Base-by-base conservation (phyloP, 1,284 basidiomycete genomes). In the Mycena citricolor region DNA sequence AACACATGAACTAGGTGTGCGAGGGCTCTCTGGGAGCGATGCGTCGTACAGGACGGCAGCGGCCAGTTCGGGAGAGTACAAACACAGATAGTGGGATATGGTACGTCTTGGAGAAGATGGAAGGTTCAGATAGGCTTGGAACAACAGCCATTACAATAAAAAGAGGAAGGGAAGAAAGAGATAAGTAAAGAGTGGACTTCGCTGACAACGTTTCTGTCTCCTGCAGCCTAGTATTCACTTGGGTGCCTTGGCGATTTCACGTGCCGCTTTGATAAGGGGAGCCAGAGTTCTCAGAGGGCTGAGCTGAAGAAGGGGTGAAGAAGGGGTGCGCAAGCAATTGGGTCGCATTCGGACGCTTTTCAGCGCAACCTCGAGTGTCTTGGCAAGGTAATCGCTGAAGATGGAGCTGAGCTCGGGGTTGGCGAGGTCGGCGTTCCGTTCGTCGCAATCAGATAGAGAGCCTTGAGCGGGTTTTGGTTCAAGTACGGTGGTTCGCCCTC, bases 401-500 rank as follows among this genome's bases (percentile, higher is more conserved):
- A 88, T 77, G 0, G 78, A 62, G 5, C 85, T 88, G 17, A 98
- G 73, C 67, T 97, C 94, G 10, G 94, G 94, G 64, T 97, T 95
- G 54, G 93, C 90, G 55, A 99, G 47, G 90, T 90, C 8, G 95
- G 95, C 35, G 94, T 98, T n/a, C 95, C 94, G 61, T 97, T 98
- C 16, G 94, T 98, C 5, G 94, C 94, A 59, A 99, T 99, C 39
- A 98, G 79, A 65, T 98, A 99, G 29, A 99, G 71, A 5, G 93
- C 94, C 62, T 95, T 89, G 34, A 98, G 73, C 2, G 94, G 94
- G 69, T 97, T 97, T 70, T 98, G 94, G 66, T 97, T 95, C 32
- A 97, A 77, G 61, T 98, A 98, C 22, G 95, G 95, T 2, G 95
- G 97, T 67, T 99, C 95, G 50, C 97, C 95, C 67, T 98, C 95